A percentile compares a stretch with the other conserved stretches of the same genome.
phyloP scores from a whole-genome alignment of 140 eudicot genomes.

The Stevia rebaudiana region DNA sequence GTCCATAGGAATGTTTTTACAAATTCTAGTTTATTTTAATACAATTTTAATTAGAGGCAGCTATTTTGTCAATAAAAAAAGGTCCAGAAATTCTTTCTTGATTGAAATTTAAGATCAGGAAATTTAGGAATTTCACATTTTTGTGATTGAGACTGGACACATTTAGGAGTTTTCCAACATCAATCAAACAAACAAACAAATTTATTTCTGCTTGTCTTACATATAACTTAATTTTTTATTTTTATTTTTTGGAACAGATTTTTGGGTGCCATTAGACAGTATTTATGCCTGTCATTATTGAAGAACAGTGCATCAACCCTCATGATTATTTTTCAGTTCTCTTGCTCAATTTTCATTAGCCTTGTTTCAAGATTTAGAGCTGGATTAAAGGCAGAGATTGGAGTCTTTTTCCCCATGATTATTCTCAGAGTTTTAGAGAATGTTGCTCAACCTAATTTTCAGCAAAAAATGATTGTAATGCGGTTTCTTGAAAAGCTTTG shows the following conservation, averaged over 20 bases:
- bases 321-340: slow-evolving; percentile 94
- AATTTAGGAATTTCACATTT: neutral
- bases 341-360: slow-evolving; percentile 91
- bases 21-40: neutral
- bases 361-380: slow-evolving; percentile 96
- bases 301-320: slow-evolving; percentile 95
- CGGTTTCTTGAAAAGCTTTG: slow-evolving; percentile 87
- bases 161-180: neutral
- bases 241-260: slow-evolving; percentile 52
- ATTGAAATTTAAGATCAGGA: slow-evolving; percentile 3
- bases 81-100: neutral
- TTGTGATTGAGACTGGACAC: neutral
- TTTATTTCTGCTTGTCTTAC: slow-evolving; percentile 10
- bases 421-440: slow-evolving; percentile 88
- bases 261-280: slow-evolving; percentile 93
- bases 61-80: neutral
- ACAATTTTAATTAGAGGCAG: neutral
- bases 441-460: slow-evolving; percentile 87
- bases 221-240: neutral
- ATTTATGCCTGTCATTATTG: slow-evolving; percentile 80
- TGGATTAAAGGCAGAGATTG: slow-evolving; percentile 96
- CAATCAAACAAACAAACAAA: neutral
- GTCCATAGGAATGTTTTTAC: neutral
- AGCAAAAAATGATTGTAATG: slow-evolving; percentile 90
- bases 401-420: slow-evolving; percentile 95